phyloP scores from a whole-genome alignment of 768 basidiomycete genomes.

The Boletus rubropictus region DNA sequence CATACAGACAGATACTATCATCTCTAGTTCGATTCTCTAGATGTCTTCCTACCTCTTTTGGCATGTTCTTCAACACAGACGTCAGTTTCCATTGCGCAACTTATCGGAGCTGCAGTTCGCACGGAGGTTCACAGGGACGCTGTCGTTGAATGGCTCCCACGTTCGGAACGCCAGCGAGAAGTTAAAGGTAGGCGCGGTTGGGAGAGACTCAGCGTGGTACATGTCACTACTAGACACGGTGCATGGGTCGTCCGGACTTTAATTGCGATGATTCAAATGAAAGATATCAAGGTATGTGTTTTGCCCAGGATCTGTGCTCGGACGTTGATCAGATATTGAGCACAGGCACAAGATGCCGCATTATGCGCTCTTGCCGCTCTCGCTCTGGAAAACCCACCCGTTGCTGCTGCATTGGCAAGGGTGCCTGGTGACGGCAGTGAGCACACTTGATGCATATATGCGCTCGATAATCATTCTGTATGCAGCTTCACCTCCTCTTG shows the following conservation, averaged over 20 bases:
- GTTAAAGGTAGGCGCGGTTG: slow-evolving; percentile 61
- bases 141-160: slow-evolving; percentile 61
- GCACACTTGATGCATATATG: slow-evolving; percentile 19
- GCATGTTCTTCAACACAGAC: slow-evolving; percentile 37
- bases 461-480: slow-evolving; percentile 3
- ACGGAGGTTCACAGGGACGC: slow-evolving; percentile 42
- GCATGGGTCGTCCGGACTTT: slow-evolving; percentile 58
- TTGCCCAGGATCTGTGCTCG: background rate
- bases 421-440: slow-evolving; percentile 36
- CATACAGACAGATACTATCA: background rate
- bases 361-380: slow-evolving; percentile 61
- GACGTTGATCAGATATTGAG: background rate
- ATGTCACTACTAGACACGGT: slow-evolving; percentile 40
- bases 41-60: slow-evolving; percentile 63
- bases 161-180: slow-evolving; percentile 47
- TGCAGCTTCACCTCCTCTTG: slow-evolving; percentile 25
- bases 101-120: slow-evolving; percentile 50
- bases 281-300: slow-evolving; percentile 48
- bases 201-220: slow-evolving; percentile 52
- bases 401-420: slow-evolving; percentile 48
- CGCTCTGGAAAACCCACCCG: slow-evolving; percentile 51
- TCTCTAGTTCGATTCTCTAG: slow-evolving; percentile 51
- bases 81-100: slow-evolving; percentile 50
- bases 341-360: slow-evolving; percentile 60
- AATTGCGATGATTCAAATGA: slow-evolving; percentile 40